Evolutionary conservation across 108 stramenopile genomes (phyloP).

Genomic region (Cyclotella choctawhatcheeana): DNA sequence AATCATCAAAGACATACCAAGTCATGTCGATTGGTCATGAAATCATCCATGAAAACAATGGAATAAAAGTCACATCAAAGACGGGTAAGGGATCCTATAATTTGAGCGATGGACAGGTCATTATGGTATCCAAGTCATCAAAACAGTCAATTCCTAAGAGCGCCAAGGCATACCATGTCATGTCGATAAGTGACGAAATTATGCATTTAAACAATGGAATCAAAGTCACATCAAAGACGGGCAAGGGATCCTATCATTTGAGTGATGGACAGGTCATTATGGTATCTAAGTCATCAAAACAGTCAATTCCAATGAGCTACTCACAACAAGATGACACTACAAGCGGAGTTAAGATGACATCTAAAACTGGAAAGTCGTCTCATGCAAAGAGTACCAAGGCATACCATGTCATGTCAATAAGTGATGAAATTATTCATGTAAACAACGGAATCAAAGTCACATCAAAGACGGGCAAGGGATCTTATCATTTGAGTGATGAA

Average conservation of each 20-base stretch:
- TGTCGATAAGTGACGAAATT: too few species aligned
- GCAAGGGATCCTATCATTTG: not conserved
- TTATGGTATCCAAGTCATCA: not conserved
- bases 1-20: too few species aligned
- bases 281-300: not conserved
- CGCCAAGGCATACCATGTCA: too few species aligned
- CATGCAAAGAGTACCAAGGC: not conserved
- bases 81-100: not conserved
- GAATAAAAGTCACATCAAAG: not conserved
- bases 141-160: too few species aligned
- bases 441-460: not conserved
- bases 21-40: too few species aligned
- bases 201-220: not conserved
- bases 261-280: not conserved
- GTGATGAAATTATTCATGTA: not conserved
- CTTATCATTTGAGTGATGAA: conserved; percentile 9
- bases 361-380: not conserved
- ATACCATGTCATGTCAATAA: not conserved
- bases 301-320: not conserved
- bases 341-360: not conserved
- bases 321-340: not conserved
- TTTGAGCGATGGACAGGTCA: not conserved
- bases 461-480: not conserved
- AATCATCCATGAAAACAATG: not conserved
- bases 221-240: not conserved